Percentiles rank a stretch among this genome's conserved stretches.
These are phyloP conservation scores for Monosporascus sp. DNA, from an alignment of 2,329 filamentous ascomycete genomes.

Conservation along the genomic window DNA sequence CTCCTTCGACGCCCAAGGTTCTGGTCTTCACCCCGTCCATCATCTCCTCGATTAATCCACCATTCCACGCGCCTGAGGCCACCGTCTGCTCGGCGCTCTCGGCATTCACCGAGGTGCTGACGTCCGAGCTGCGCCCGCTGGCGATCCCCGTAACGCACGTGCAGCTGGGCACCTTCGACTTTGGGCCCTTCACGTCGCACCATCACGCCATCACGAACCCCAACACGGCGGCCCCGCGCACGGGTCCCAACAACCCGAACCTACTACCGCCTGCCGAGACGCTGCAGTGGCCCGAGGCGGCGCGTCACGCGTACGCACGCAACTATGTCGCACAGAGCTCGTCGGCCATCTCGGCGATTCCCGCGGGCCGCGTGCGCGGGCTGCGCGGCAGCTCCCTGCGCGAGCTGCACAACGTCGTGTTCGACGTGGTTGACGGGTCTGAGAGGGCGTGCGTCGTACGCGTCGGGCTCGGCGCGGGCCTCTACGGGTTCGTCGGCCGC, in stretches of 20 bases:
- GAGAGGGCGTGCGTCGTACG: slow-evolving; percentile 60
- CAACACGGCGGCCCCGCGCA: slow-evolving; percentile 14
- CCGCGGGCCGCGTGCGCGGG: slow-evolving; percentile 51
- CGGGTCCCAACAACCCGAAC: slow-evolving; percentile 11
- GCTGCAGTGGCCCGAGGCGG: slow-evolving; percentile 58
- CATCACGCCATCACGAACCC: slow-evolving; percentile 26
- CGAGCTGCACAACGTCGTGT: slow-evolving; percentile 79
- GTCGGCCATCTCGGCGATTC: slow-evolving; percentile 52
- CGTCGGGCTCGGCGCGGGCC: slow-evolving; percentile 75
- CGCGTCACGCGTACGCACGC: slow-evolving; percentile 54
- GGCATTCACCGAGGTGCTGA: slow-evolving; percentile 75
- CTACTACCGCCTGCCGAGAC: slow-evolving; percentile 45
- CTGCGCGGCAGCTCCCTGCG: slow-evolving; percentile 66
- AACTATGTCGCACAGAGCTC: slow-evolving; percentile 54
- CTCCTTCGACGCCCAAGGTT: slow-evolving; percentile 56
- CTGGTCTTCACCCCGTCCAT: slow-evolving; percentile 76
- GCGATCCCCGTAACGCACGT: slow-evolving; percentile 78
- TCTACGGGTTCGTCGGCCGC: slow-evolving; percentile 80
- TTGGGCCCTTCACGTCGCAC: slow-evolving; percentile 57
- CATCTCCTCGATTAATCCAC: slow-evolving; percentile 71
- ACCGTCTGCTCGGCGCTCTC: slow-evolving; percentile 81
- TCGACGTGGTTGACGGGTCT: slow-evolving; percentile 75
- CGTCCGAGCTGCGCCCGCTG: slow-evolving; percentile 71
- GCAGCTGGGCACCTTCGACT: slow-evolving; percentile 87
- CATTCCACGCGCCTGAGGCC: slow-evolving; percentile 80